These are phyloP conservation scores for Gastrodia elata DNA, from an alignment of 106 monocot species.

Conservation along the genomic window DNA sequence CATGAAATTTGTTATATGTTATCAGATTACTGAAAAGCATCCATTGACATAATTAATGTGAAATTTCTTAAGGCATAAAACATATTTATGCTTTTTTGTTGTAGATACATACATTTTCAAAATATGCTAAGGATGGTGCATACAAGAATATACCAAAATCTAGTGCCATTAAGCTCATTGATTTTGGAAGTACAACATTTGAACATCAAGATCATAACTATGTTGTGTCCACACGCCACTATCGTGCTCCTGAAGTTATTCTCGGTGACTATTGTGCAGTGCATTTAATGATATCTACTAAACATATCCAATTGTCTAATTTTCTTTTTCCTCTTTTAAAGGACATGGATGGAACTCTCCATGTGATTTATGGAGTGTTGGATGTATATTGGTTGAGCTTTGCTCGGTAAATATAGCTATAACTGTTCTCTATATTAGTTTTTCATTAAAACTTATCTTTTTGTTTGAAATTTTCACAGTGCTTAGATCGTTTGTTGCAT, in stretches of 20 bases:
- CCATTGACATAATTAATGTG: neutral
- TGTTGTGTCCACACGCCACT: conserved; percentile 94
- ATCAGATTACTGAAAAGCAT: neutral
- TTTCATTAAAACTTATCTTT: neutral
- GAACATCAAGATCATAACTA: conserved; percentile 96
- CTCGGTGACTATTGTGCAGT: conserved; percentile 48
- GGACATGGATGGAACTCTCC: conserved; percentile 95
- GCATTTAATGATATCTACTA: neutral
- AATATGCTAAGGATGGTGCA: conserved; percentile 37
- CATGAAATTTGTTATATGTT: neutral
- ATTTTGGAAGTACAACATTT: conserved; percentile 97
- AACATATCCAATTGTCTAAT: neutral
- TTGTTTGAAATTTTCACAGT: neutral
- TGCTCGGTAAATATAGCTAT: conserved; percentile 63
- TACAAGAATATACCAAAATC: conserved; percentile 77
- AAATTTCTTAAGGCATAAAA: neutral
- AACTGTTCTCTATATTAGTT: neutral
- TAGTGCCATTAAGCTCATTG: conserved; percentile 95
- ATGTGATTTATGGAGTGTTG: conserved; percentile 98
- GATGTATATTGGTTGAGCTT: conserved; percentile 92
- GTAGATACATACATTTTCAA: conserved; percentile 28
- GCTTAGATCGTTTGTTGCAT: neutral
- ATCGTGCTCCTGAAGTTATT: conserved; percentile 96
- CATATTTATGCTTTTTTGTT: conserved; percentile 6
- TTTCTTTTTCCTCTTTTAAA: conserved; percentile 24